phyloP scores from a whole-genome alignment of 495 filamentous ascomycete genomes.

The Xylaria castorea region DNA sequence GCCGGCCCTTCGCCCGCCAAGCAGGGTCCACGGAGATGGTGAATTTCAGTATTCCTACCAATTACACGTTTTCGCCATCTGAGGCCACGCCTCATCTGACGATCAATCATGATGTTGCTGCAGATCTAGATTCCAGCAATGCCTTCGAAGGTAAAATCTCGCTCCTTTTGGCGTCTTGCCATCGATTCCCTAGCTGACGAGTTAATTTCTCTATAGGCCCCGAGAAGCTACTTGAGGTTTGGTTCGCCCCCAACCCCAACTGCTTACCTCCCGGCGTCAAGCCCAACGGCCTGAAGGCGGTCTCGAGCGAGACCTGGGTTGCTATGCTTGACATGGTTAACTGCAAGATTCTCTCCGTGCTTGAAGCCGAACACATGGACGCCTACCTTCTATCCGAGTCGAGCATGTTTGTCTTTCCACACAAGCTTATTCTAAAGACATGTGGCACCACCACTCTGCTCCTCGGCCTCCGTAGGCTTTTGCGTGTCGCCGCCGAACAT shows the following conservation, averaged over 20 bases:
- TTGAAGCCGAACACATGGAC: conserved; percentile 94
- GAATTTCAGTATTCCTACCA: conserved; percentile 75
- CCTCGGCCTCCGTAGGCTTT: conserved; percentile 82
- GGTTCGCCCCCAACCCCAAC: conserved; percentile 85
- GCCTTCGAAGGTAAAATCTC: conserved; percentile 83
- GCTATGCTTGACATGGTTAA: conserved; percentile 97
- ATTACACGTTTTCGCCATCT: conserved; percentile 82
- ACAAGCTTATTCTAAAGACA: conserved; percentile 99
- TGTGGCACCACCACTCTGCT: conserved; percentile 97
- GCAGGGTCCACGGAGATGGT: conserved; percentile 70
- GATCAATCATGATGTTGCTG: conserved; percentile 94
- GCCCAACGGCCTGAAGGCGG: conserved; percentile 83
- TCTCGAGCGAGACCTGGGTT: conserved; percentile 86
- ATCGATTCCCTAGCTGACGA: neutral
- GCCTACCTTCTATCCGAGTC: conserved; percentile 98
- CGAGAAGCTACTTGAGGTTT: conserved; percentile 98
- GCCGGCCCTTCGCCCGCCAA: conserved; percentile 29
- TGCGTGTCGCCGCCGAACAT: conserved; percentile 86
- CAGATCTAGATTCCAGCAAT: conserved; percentile 94
- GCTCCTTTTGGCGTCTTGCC: neutral
- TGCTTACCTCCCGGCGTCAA: conserved; percentile 72
- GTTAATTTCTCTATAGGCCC: conserved; percentile 63
- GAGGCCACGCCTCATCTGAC: conserved; percentile 84
- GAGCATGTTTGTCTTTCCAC: conserved; percentile 99
- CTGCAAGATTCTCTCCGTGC: conserved; percentile 95